Conservation (phyloP, 108 stramenopile species). For the Chaetoceros muelleri region DNA sequence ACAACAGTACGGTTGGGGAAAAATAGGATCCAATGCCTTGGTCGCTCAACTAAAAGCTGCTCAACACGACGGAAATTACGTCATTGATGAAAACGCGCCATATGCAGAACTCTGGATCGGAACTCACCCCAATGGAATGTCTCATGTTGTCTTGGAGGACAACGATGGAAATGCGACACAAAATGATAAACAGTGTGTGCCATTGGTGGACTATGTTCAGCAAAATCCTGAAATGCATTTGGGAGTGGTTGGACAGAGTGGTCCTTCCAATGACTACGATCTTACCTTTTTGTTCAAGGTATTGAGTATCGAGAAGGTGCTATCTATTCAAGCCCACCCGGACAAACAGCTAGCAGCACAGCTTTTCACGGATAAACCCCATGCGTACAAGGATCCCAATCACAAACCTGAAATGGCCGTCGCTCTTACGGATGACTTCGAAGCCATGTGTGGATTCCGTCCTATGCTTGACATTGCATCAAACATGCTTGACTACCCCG, state of each 20-base stretch:
- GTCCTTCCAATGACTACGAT: slow-evolving; percentile 37
- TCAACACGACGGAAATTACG: slow-evolving; percentile 1
- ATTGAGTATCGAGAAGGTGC: slow-evolving; percentile 59
- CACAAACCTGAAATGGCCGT: slow-evolving; percentile 99
- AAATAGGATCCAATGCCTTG: background rate
- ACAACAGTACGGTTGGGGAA: background rate
- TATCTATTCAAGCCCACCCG: slow-evolving; percentile 88
- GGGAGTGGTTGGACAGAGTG: slow-evolving; percentile 1
- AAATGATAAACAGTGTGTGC: background rate
- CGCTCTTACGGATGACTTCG: slow-evolving; percentile 87
- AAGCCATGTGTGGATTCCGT: slow-evolving; percentile 96
- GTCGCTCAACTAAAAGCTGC: background rate
- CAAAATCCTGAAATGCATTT: slow-evolving; percentile 8
- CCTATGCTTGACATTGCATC: slow-evolving; percentile 67
- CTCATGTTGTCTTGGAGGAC: slow-evolving; percentile 6
- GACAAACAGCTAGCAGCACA: slow-evolving; percentile 74
- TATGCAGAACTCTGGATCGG: slow-evolving; percentile 89
- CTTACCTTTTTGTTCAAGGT: slow-evolving; percentile 89
- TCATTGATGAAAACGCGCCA: slow-evolving; percentile 51
- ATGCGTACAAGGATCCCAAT: slow-evolving; percentile 89
- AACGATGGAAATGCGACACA: background rate
- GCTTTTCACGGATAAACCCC: slow-evolving; percentile 73
- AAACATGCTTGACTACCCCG: slow-evolving; percentile 72
- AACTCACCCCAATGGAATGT: slow-evolving; percentile 70
- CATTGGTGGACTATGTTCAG: slow-evolving; percentile 16